Conservation (phyloP, 2,329 filamentous ascomycete species). For the Phialophora tarda region DNA sequence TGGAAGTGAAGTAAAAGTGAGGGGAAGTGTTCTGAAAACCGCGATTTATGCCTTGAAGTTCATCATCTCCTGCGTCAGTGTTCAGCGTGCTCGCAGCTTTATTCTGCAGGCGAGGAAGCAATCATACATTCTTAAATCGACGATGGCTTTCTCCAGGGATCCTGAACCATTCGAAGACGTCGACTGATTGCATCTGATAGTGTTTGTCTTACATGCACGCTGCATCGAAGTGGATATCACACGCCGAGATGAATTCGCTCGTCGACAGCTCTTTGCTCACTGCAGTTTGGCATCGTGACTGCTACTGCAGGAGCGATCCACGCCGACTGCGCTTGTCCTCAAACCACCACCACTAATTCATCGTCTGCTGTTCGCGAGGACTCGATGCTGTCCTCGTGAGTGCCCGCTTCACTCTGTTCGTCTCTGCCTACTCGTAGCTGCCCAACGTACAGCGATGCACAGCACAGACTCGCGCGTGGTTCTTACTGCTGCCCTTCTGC, state of each 20-base stretch:
- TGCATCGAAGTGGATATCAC: constrained; percentile 13
- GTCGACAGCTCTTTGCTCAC: neutral
- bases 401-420: constrained; percentile 21
- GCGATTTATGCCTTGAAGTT: neutral
- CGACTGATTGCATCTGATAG: neutral
- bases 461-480: constrained; percentile 32
- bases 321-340: neutral
- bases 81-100: neutral
- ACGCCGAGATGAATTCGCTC: constrained; percentile 2
- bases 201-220: constrained; percentile 27
- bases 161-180: neutral
- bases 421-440: constrained; percentile 7
- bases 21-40: neutral
- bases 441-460: constrained; percentile 12
- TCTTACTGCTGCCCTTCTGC: constrained; percentile 12
- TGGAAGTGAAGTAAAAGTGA: constrained; percentile 20
- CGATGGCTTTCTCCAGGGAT: neutral
- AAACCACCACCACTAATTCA: neutral
- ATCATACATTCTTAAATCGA: neutral
- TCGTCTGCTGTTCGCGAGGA: neutral
- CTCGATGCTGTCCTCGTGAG: constrained; percentile 8
- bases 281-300: constrained; percentile 3
- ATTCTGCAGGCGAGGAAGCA: neutral
- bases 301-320: constrained; percentile 17
- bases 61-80: neutral